phyloP scores from a whole-genome alignment of 805 yeast species.

The Sugiyamaella valdiviana region DNA sequence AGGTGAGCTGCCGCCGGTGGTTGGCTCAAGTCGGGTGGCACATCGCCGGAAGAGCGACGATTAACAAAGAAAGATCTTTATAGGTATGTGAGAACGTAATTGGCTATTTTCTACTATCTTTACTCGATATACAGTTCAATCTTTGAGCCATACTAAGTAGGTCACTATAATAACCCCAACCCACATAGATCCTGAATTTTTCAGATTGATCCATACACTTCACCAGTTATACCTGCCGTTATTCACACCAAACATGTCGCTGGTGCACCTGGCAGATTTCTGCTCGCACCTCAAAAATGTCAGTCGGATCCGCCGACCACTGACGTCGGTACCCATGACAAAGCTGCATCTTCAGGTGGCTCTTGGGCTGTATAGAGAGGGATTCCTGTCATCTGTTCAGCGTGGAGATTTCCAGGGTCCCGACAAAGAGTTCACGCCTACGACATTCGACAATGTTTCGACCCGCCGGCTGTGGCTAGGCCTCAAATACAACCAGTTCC shows the following conservation, averaged over 20 bases:
- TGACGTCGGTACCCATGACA: conserved; percentile 78
- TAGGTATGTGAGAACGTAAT: too few relatives aligned
- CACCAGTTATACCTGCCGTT: background rate
- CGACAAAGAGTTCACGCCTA: conserved; percentile 51
- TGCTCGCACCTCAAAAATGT: conserved; percentile 90
- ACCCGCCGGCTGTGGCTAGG: conserved; percentile 89
- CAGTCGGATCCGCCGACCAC: conserved; percentile 61
- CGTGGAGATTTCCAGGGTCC: conserved; percentile 84
- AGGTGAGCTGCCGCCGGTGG: too few relatives aligned
- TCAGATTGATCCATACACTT: too few relatives aligned
- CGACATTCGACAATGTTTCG: conserved; percentile 79
- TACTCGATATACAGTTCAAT: too few relatives aligned
- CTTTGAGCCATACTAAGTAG: too few relatives aligned
- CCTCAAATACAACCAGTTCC: conserved; percentile 74
- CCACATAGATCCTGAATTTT: too few relatives aligned
- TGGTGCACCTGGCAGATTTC: conserved; percentile 74
- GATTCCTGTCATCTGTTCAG: conserved; percentile 77
- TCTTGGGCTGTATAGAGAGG: conserved; percentile 80
- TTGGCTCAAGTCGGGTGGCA: too few relatives aligned
- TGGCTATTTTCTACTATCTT: too few relatives aligned
- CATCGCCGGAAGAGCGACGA: too few relatives aligned
- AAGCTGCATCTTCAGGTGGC: conserved; percentile 79
- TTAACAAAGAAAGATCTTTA: too few relatives aligned
- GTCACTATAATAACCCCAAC: too few relatives aligned
- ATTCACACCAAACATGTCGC: conserved; percentile 55